These are phyloP conservation scores for Solanum sitiens DNA, from an alignment of 257 asterid genomes.

Conservation along the genomic window DNA sequence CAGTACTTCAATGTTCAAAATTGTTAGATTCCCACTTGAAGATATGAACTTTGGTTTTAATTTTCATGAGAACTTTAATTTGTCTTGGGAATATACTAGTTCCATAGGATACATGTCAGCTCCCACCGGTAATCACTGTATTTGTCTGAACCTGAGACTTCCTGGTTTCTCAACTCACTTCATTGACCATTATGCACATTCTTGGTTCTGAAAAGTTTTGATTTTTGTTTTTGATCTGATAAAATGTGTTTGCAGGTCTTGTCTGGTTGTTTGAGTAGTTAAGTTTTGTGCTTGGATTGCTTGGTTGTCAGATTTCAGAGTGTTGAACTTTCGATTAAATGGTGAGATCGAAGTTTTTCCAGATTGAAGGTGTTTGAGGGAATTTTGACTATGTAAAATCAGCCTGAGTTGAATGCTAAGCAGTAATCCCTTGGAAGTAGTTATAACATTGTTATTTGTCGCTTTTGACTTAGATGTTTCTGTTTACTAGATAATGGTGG, in stretches of 20 bases:
- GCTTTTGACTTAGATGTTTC: background rate
- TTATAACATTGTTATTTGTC: background rate
- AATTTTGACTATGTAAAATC: background rate
- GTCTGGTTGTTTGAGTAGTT: background rate
- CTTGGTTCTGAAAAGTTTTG: background rate
- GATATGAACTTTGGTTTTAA: background rate
- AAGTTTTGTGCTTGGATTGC: background rate
- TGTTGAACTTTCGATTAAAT: background rate
- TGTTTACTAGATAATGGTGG: background rate
- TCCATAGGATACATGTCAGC: background rate
- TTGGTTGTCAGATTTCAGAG: background rate
- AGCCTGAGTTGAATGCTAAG: background rate
- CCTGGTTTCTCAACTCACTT: background rate
- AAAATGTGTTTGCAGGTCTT: background rate
- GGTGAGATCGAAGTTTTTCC: background rate
- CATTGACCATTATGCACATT: background rate
- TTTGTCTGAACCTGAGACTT: background rate
- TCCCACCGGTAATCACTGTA: background rate
- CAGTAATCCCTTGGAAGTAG: background rate
- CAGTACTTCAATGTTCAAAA: background rate
- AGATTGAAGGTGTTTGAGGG: background rate
- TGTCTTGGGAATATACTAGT: background rate
- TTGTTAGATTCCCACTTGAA: background rate
- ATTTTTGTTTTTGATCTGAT: background rate
- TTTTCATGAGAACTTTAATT: background rate